Evolutionary conservation across 2,329 filamentous ascomycete species (phyloP), one percentile per base, ranked within the genome.

Genomic region (Cytospora piceicola): DNA sequence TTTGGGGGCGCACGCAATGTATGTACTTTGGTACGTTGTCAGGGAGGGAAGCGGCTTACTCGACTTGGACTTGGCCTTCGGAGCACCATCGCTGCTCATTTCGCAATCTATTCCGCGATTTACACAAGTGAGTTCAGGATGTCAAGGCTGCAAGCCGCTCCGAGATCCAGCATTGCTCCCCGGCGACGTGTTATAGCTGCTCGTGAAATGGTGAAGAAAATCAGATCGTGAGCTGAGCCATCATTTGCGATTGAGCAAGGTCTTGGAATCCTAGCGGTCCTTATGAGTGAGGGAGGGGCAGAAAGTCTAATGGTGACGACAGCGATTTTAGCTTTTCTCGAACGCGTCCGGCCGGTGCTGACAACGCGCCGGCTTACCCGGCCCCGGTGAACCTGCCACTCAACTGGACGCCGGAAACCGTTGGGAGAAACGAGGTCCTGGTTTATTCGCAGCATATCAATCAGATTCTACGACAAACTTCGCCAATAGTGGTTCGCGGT

Each of bases 51-150:
- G 27, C 6, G 20, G 61, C 73, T 39, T 70, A 77, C 76, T 72
- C 51, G 76, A 76, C 71, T 76, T 76, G 61, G 76, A 70, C 65
- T 70, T 69, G 69, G 72, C 69, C 67, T 74, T 75, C 61, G 72
- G 69, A 64, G 72, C 68, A 71, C 72, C 74, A 75, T 76, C 71
- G 64, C 76, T 67, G 59, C 66, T 74, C 76, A 78, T 78, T 63
- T 67, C 68, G 71, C 57, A 58, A 24, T 34, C 63, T 67, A 66
- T 61, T 61, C 67, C 55, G 63, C 56, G 52, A 63, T 59, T 30
- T 56, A 27, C 56, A 42, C 42, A 34, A 29, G n/a, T 24, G 17
- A 27, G 54, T 66, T 36, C 36, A 29, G 42, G 27, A 30, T 56
- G 27, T 66, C 55, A 55, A 52, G 24, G 29, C 53, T 63, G 46